Evolutionary conservation across 164 flowering plant species (phyloP).

Genomic region (Nymphaea thermarum): DNA sequence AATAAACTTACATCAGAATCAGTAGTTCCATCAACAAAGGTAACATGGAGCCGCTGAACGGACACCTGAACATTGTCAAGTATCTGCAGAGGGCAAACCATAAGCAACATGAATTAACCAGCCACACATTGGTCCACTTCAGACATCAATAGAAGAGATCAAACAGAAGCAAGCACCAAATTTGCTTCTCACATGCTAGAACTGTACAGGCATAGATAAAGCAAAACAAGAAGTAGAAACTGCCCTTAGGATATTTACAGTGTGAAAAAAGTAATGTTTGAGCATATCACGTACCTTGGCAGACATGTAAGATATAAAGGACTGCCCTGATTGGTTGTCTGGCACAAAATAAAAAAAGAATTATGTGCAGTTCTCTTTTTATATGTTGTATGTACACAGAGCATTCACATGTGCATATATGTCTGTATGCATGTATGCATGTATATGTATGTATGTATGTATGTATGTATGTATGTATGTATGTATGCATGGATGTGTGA

Average conservation of each 20-base stretch:
- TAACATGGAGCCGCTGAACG: conserved; percentile 53
- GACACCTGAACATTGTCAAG: conserved; percentile 87
- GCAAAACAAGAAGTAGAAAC: too few relatives aligned
- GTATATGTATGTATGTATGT: too few relatives aligned
- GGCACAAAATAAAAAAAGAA: conserved; percentile 14
- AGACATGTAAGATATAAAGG: conserved; percentile 65
- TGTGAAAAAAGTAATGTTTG: conserved; percentile 1
- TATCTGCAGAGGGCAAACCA: conserved; percentile 27
- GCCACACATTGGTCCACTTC: background rate
- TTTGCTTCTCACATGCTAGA: too few relatives aligned
- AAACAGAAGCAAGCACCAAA: too few relatives aligned
- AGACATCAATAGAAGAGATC: background rate
- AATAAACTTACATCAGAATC: conserved; percentile 24
- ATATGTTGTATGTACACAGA: too few relatives aligned
- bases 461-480: too few relatives aligned
- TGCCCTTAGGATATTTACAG: too few relatives aligned
- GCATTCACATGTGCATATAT: too few relatives aligned
- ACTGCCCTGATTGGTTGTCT: conserved; percentile 68
- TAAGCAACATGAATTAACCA: background rate
- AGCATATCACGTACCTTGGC: conserved; percentile 49
- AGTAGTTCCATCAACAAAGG: conserved; percentile 28
- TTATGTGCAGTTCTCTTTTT: too few relatives aligned
- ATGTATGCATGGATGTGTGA: too few relatives aligned
- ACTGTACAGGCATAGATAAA: too few relatives aligned
- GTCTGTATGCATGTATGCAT: too few relatives aligned